phyloP scores from a whole-genome alignment of 1,139 yeast genomes.

The Starmera stellimalicola region DNA sequence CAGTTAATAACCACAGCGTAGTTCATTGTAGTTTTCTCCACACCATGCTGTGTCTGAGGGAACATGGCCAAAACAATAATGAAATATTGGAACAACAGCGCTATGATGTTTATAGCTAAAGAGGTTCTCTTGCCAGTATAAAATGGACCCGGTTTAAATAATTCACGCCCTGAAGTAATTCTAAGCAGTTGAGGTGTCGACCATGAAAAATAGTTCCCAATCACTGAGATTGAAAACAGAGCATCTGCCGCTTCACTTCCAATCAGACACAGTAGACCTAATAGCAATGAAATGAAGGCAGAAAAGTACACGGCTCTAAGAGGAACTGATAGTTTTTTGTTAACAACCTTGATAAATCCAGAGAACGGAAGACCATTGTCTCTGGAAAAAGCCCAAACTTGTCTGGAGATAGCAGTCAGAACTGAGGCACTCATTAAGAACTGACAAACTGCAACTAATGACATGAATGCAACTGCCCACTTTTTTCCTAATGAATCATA shows the following conservation, averaged over 20 bases:
- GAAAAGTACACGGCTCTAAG: conserved; percentile 46
- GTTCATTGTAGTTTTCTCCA: conserved; percentile 40
- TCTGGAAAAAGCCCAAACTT: conserved; percentile 41
- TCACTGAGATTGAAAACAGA: conserved; percentile 42
- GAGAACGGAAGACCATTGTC: conserved; percentile 39
- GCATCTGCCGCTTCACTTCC: conserved; percentile 50
- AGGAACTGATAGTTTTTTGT: conserved; percentile 42
- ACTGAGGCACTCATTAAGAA: conserved; percentile 54
- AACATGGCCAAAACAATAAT: conserved; percentile 39
- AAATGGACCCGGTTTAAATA: conserved; percentile 57
- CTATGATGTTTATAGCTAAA: conserved; percentile 27
- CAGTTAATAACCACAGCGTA: conserved; percentile 50
- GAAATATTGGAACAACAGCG: conserved; percentile 24
- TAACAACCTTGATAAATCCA: conserved; percentile 38
- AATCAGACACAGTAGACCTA: conserved; percentile 48
- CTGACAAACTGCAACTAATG: conserved; percentile 45
- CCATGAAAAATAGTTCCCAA: conserved; percentile 52
- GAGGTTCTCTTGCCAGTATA: conserved; percentile 44
- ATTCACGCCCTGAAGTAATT: conserved; percentile 31
- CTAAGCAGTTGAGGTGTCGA: conserved; percentile 42
- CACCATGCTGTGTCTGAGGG: conserved; percentile 34
- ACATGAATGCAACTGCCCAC: conserved; percentile 59
- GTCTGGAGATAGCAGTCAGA: conserved; percentile 36
- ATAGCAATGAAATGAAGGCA: conserved; percentile 31
- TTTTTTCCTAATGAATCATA: conserved; percentile 52